These are phyloP conservation scores for Pleurotus citrinopileatus DNA, from an alignment of 768 basidiomycete species.

Conservation along the genomic window DNA sequence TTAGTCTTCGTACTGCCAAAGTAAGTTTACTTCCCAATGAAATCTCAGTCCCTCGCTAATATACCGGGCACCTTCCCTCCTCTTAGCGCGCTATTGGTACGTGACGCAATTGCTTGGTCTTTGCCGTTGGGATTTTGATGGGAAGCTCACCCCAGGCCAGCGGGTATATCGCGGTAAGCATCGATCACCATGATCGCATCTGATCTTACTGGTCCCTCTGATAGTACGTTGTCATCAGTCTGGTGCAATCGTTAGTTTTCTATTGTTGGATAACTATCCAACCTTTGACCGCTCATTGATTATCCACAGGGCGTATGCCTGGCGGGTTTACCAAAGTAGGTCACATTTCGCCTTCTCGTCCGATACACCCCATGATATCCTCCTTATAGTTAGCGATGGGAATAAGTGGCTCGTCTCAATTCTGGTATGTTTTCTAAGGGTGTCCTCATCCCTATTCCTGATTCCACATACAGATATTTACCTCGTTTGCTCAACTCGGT, in stretches of 20 bases:
- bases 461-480: too few species aligned
- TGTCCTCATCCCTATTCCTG: too few species aligned
- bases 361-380: not conserved
- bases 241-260: not conserved
- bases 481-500: too few species aligned
- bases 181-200: too few species aligned
- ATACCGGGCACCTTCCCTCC: too few species aligned
- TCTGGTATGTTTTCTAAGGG: not conserved
- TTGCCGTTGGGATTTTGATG: too few species aligned
- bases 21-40: too few species aligned
- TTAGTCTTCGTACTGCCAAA: not conserved
- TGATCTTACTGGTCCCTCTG: not conserved
- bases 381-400: not conserved
- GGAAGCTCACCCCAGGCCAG: too few species aligned
- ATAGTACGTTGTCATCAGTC: not conserved
- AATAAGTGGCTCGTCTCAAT: not conserved
- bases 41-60: not conserved
- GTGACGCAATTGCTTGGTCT: too few species aligned
- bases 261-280: too few species aligned
- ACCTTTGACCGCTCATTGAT: not conserved
- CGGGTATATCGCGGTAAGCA: not conserved
- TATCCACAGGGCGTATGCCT: not conserved
- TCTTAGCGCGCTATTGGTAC: too few species aligned
- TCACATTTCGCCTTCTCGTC: not conserved
- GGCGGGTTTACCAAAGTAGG: not conserved